Conservation (phyloP, 345 rosid species). For the Populus ilicifolia region DNA sequence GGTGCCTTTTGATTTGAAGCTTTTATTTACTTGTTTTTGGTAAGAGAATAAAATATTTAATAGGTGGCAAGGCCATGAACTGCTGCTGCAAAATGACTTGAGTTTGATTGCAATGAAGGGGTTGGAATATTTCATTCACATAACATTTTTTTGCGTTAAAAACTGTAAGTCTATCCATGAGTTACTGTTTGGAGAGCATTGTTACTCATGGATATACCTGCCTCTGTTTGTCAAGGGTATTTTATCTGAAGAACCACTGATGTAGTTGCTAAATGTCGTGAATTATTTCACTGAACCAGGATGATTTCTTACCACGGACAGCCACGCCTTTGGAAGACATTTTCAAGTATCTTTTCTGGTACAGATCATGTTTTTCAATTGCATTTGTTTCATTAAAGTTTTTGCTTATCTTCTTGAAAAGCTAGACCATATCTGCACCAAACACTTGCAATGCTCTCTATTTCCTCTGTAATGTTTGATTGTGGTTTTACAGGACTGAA, state of each 20-base stretch:
- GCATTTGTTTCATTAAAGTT: neutral
- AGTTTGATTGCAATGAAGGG: neutral
- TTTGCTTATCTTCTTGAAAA: neutral
- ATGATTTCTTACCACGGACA: constrained; percentile 92
- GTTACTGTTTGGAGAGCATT: constrained; percentile 6
- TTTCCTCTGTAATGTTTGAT: neutral
- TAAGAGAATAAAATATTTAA: neutral
- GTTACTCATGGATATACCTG: constrained; percentile 5
- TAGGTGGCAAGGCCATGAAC: neutral
- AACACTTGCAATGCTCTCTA: neutral
- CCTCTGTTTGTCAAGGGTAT: neutral
- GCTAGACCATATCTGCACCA: neutral
- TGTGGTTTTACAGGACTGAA: neutral
- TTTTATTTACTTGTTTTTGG: neutral
- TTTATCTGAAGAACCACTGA: neutral
- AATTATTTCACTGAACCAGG: constrained; percentile 43
- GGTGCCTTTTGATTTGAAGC: neutral
- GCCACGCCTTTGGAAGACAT: constrained; percentile 97
- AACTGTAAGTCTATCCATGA: neutral
- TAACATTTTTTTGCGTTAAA: neutral
- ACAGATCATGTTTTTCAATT: constrained; percentile 6
- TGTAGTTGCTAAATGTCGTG: neutral
- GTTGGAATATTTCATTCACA: neutral
- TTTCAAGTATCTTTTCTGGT: constrained; percentile 98
- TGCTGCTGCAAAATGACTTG: neutral